Evolutionary conservation across 768 basidiomycete genomes (phyloP).

Genomic region (Naganishia kalamii): DNA sequence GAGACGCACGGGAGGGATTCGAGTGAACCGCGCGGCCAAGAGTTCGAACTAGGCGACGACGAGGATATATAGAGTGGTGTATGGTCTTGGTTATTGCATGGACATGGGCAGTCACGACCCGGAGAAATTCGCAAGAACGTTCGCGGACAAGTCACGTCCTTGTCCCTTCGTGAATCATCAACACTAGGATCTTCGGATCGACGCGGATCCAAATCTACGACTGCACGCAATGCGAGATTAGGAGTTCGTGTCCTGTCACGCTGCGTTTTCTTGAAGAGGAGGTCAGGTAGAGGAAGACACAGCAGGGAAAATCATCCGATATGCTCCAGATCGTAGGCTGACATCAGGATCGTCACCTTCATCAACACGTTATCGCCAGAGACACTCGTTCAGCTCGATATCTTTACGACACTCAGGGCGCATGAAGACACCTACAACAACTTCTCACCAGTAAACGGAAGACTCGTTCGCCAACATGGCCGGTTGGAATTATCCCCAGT

Average conservation of each 20-base stretch:
- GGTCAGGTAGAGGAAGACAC: too few species aligned
- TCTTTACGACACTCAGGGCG: not conserved
- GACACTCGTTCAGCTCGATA: not conserved
- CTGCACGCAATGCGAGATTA: too few species aligned
- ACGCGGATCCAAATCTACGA: too few species aligned
- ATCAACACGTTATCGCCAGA: not conserved
- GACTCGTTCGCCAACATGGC: not conserved
- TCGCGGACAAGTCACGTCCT: too few species aligned
- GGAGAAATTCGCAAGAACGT: not conserved
- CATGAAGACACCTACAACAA: not conserved
- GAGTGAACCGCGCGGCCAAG: not conserved
- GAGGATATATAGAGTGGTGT: constrained; percentile 2
- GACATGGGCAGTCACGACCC: not conserved
- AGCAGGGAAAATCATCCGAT: too few species aligned
- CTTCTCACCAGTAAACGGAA: not conserved
- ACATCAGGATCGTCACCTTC: not conserved
- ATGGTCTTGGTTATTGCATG: not conserved
- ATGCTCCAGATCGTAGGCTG: too few species aligned
- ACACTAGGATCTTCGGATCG: too few species aligned
- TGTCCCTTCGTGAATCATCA: too few species aligned
- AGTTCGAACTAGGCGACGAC: constrained; percentile 2
- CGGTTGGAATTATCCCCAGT: constrained; percentile 4
- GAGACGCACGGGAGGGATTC: not conserved
- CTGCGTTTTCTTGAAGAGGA: too few species aligned
- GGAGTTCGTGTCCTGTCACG: too few species aligned